Base-by-base conservation (phyloP, 805 yeast genomes). In the Kodamaea restingae region DNA sequence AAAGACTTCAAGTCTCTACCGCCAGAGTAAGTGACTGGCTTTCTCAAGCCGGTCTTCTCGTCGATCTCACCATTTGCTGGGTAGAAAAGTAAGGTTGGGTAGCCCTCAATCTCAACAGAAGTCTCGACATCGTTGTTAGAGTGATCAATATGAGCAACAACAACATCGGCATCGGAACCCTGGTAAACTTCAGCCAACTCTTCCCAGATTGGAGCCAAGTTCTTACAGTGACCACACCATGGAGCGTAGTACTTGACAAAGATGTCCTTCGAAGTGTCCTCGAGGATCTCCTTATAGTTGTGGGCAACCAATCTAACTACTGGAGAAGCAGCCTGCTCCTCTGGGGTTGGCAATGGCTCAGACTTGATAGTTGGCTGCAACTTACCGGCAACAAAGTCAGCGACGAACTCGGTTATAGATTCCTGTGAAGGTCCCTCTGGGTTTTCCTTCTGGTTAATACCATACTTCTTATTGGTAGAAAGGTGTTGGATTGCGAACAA, bases 171-270 rank as follows among this genome's bases (percentile, higher is more conserved):
- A 12, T 38, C 46, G 39, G 67, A 67, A 39, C 65, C 60, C 56
- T 80, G 78, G 64, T 74, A 85, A 39, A 83, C 53, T 36, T 70
- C 80, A 38, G 91, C 97, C 49, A 93, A 76, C 59, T 90, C 93
- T 60, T 86, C 95, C 72, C 80, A 91, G 42, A 71, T 73, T 57
- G 96, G 96, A 38, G 91, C 91, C 61, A 88, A 74, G 65, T 77
- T 85, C 74, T 87, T 88, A 73, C 96, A 88, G 73, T 88, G 96
- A 34, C 96, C 95, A 72, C 96, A 88, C 96, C 96, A 90, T 67
- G 95, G 95, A 35, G 98, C 97, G 58, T 86, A 90, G 68, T 90
- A 91, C 70, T 87, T 85, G 41, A 91, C 95, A 41, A 90, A 65
- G 26, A 85, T 81, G 58, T 84, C 91, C 67, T 80, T 83, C 32